phyloP scores from a whole-genome alignment of 2,329 filamentous ascomycete genomes.

The Colletotrichum lindemuthianum region DNA sequence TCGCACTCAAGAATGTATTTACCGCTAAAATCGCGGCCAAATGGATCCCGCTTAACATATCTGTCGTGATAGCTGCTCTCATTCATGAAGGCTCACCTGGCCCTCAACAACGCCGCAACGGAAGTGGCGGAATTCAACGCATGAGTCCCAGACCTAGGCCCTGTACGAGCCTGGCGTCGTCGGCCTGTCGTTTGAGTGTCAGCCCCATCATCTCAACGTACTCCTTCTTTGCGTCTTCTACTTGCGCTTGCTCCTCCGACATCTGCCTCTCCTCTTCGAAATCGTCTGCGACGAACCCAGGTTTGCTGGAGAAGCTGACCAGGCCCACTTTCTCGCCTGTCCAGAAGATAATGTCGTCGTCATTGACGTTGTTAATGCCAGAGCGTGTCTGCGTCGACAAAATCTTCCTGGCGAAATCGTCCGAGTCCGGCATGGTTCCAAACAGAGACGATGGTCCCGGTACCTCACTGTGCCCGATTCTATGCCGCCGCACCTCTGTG shows the following conservation, averaged over 20 bases:
- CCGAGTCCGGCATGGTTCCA: constrained; percentile 62
- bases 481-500: constrained; percentile 65
- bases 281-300: constrained; percentile 59
- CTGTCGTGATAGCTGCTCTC: no score
- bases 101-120: neutral
- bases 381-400: constrained; percentile 64
- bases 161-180: constrained; percentile 80
- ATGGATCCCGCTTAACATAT: no score
- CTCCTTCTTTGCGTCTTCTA: constrained; percentile 64
- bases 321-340: constrained; percentile 86
- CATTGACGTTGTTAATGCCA: constrained; percentile 49
- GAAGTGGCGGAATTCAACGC: constrained; percentile 10
- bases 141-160: constrained; percentile 59
- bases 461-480: constrained; percentile 65
- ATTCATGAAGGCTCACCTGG: neutral
- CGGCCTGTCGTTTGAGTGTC: constrained; percentile 80
- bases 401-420: constrained; percentile 84
- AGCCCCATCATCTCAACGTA: constrained; percentile 79
- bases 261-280: constrained; percentile 59
- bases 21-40: no score
- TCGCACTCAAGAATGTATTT: no score
- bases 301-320: constrained; percentile 67
- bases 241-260: constrained; percentile 57
- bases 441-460: constrained; percentile 60
- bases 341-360: constrained; percentile 84